Conservation (phyloP, 169 alveolate species). For the Eimeria praecox region DNA sequence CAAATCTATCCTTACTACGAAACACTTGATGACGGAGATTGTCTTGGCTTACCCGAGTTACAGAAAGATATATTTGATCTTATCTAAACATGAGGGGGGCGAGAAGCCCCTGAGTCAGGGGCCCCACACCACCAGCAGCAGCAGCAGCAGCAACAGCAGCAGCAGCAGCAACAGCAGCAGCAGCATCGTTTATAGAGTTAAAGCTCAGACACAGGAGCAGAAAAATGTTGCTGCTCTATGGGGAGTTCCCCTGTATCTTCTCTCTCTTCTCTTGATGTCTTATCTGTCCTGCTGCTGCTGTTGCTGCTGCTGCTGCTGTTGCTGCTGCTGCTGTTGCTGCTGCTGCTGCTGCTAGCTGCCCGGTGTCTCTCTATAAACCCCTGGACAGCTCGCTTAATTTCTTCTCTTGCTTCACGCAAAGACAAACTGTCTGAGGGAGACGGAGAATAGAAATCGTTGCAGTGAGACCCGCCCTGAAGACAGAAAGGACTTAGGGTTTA, state of each 20-base stretch:
- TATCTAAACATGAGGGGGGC: neutral
- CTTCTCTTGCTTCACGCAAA: neutral
- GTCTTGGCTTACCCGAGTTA: neutral
- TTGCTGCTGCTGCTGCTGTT: slow-evolving; percentile 27
- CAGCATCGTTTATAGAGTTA: neutral
- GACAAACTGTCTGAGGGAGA: neutral
- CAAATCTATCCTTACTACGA: neutral
- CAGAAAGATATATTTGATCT: neutral
- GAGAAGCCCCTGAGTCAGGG: neutral
- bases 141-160: slow-evolving; percentile 1
- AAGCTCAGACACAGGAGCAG: neutral
- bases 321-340: slow-evolving; percentile 24
- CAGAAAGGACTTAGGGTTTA: neutral
- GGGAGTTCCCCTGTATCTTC: too few relatives aligned
- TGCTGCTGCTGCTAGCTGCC: neutral
- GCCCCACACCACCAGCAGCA: slow-evolving; percentile 18
- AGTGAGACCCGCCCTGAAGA: slow-evolving; percentile 25
- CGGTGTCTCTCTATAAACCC: slow-evolving; percentile 14
- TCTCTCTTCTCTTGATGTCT: too few relatives aligned
- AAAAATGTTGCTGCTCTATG: too few relatives aligned
- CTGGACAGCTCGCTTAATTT: neutral
- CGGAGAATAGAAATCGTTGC: slow-evolving; percentile 21
- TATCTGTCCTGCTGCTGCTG: neutral
- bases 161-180: slow-evolving; percentile 3
- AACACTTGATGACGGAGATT: neutral